Conservation (phyloP, 176 grass and related monocot genomes). For the Olyra latifolia region DNA sequence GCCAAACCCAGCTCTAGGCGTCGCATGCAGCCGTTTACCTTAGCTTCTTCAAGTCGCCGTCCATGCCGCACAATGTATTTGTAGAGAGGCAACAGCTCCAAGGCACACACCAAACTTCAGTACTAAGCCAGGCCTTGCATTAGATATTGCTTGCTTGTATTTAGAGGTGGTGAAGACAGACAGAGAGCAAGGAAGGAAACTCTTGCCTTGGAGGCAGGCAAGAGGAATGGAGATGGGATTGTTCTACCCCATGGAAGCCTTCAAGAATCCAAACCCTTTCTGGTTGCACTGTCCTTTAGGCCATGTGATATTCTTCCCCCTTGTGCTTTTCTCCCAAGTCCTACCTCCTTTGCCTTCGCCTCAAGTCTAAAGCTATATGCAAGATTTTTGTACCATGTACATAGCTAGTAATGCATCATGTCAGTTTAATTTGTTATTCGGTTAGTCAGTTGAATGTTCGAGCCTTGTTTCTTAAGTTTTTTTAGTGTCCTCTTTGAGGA, state of each 20-base stretch:
- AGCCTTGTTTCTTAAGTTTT: background rate
- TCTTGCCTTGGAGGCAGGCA: slow-evolving; percentile 36
- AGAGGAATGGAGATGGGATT: slow-evolving; percentile 53
- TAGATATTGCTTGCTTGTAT: slow-evolving; percentile 46
- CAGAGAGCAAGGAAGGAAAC: slow-evolving; percentile 28
- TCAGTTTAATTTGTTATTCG: background rate
- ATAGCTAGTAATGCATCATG: background rate
- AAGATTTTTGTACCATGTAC: slow-evolving; percentile 14
- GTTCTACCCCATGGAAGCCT: slow-evolving; percentile 52
- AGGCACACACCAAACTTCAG: slow-evolving; percentile 33
- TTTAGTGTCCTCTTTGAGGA: background rate
- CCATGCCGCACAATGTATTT: slow-evolving; percentile 42
- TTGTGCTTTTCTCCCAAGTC: background rate
- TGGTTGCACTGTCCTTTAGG: slow-evolving; percentile 23
- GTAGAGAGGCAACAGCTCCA: slow-evolving; percentile 38
- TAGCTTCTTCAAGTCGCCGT: slow-evolving; percentile 22
- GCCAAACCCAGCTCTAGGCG: slow-evolving; percentile 16
- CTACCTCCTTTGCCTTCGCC: slow-evolving; percentile 11
- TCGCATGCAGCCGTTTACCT: slow-evolving; percentile 22
- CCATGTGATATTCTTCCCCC: slow-evolving; percentile 22
- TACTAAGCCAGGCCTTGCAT: slow-evolving; percentile 33
- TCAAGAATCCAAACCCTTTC: slow-evolving; percentile 54
- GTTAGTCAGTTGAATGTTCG: background rate
- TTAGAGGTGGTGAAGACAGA: slow-evolving; percentile 2
- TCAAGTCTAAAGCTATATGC: slow-evolving; percentile 24